Evolutionary conservation across 441 rosid genomes (phyloP).

Genomic region (Gossypium schwendimanii): DNA sequence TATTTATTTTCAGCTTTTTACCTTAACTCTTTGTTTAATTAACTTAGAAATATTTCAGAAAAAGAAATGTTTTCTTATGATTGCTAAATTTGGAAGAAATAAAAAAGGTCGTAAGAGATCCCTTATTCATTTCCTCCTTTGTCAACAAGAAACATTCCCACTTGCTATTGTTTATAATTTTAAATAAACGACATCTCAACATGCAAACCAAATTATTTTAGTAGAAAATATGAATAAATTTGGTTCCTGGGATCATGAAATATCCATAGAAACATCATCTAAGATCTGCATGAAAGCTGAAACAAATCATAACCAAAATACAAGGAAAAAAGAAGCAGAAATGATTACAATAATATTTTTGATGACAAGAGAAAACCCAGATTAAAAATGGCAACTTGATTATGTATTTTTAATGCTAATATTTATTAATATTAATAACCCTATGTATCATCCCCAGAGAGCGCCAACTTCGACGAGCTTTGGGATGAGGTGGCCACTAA

Average conservation of each 20-base stretch:
- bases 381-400: slow-evolving; percentile 5
- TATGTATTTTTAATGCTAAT: background rate
- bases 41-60: too few relatives aligned
- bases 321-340: background rate
- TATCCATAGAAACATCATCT: background rate
- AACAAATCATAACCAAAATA: background rate
- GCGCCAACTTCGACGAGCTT: slow-evolving; percentile 78
- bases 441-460: slow-evolving; percentile 49
- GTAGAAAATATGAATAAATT: background rate
- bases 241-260: background rate
- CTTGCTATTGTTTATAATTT: background rate
- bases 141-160: background rate
- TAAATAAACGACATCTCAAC: background rate
- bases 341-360: slow-evolving; percentile 5
- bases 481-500: slow-evolving; percentile 76
- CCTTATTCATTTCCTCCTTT: background rate
- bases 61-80: too few relatives aligned
- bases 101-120: too few relatives aligned
- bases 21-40: too few relatives aligned
- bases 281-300: background rate
- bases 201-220: background rate
- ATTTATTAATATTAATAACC: background rate
- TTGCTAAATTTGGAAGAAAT: too few relatives aligned
- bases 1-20: too few relatives aligned
- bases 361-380: background rate